Conservation (phyloP, 257 asterid species). For the Marsdenia floribunda region DNA sequence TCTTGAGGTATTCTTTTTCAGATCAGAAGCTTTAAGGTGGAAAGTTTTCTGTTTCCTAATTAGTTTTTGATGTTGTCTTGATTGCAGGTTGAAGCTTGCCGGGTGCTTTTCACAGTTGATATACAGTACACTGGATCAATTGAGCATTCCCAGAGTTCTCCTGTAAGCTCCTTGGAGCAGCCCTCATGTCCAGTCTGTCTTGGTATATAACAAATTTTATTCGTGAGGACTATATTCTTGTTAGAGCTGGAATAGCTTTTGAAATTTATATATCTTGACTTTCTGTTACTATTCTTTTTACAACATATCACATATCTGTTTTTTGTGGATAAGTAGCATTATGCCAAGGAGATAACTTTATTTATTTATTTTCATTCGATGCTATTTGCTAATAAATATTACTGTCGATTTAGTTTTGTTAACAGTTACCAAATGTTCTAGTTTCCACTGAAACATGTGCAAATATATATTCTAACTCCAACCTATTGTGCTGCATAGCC, state of each 20-base stretch:
- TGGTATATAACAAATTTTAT: conserved; percentile 39
- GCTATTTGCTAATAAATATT: neutral
- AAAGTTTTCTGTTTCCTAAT: conserved; percentile 1
- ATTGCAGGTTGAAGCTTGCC: conserved; percentile 69
- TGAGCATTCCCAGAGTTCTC: conserved; percentile 67
- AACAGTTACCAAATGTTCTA: neutral
- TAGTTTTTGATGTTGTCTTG: conserved; percentile 19
- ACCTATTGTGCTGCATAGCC: neutral
- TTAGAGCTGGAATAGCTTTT: neutral
- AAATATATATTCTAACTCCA: neutral
- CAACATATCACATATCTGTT: neutral
- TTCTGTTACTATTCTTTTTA: neutral
- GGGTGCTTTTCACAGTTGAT: conserved; percentile 63
- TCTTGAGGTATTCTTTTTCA: conserved; percentile 52
- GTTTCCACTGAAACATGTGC: neutral
- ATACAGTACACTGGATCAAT: conserved; percentile 84
- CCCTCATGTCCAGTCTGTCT: conserved; percentile 96
- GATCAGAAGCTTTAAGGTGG: neutral
- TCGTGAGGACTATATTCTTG: neutral
- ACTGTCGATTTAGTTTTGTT: neutral
- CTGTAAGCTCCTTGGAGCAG: conserved; percentile 70
- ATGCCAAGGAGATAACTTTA: neutral
- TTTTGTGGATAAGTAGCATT: neutral
- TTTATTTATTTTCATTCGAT: neutral
- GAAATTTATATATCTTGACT: neutral